phyloP scores from a whole-genome alignment of 2,329 filamentous ascomycete species.

The Sporothrix luriei region DNA sequence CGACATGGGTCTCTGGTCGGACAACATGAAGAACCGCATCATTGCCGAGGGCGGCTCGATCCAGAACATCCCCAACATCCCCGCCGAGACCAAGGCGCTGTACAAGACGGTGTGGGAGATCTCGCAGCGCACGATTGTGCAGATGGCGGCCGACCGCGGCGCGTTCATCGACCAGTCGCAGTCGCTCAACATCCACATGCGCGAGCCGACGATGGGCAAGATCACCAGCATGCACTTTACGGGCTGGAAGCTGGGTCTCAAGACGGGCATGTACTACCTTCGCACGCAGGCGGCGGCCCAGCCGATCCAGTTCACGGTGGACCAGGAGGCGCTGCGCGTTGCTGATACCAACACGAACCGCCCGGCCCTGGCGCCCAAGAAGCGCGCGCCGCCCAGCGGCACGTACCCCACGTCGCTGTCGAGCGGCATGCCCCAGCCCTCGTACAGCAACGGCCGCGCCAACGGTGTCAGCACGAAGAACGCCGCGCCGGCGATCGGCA shows the following conservation, averaged over 20 bases:
- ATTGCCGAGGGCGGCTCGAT: slow-evolving; percentile 95
- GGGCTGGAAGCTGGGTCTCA: slow-evolving; percentile 97
- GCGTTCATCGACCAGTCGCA: slow-evolving; percentile 99
- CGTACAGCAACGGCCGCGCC: slow-evolving; percentile 48
- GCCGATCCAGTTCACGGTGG: slow-evolving; percentile 98
- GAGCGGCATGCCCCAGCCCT: slow-evolving; percentile 63
- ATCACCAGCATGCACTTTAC: slow-evolving; percentile 99
- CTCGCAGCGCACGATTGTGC: slow-evolving; percentile 88
- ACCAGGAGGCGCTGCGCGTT: slow-evolving; percentile 90
- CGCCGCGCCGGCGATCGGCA: slow-evolving; percentile 41
- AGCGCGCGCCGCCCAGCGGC: slow-evolving; percentile 60
- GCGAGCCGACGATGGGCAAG: slow-evolving; percentile 99
- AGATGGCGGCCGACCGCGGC: slow-evolving; percentile 98
- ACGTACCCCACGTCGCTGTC: slow-evolving; percentile 61
- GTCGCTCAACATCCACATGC: slow-evolving; percentile 99
- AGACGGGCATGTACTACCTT: slow-evolving; percentile 99
- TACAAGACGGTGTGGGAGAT: slow-evolving; percentile 99
- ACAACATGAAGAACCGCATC: slow-evolving; percentile 99
- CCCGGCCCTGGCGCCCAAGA: slow-evolving; percentile 68
- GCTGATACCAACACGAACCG: slow-evolving; percentile 77
- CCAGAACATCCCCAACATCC: slow-evolving; percentile 96
- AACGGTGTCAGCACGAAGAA: slow-evolving; percentile 41
- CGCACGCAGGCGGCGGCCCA: slow-evolving; percentile 95
- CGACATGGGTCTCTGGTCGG: slow-evolving; percentile 96
- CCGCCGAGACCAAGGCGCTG: slow-evolving; percentile 89